Evolutionary conservation across 345 rosid species (phyloP).

Genomic region (Psidium guajava): DNA sequence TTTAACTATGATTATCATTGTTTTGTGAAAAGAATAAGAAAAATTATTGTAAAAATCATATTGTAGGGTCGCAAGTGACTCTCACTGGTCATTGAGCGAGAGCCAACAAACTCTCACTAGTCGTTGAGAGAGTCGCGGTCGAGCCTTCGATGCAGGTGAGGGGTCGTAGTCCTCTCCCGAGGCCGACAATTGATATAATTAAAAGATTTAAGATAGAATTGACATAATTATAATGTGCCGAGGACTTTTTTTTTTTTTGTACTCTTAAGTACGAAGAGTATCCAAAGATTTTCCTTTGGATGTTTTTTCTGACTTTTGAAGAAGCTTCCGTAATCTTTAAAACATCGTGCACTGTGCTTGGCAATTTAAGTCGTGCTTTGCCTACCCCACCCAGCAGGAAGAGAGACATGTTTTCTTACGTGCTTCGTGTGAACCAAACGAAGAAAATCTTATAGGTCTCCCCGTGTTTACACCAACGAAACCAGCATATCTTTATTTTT

Average conservation of each 20-base stretch:
- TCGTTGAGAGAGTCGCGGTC: too few species aligned
- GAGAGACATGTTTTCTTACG: neutral
- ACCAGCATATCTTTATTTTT: neutral
- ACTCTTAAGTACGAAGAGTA: neutral
- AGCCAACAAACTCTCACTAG: too few species aligned
- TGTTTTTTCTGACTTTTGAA: neutral
- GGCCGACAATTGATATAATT: too few species aligned
- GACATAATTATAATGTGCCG: too few species aligned
- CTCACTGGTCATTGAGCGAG: too few species aligned
- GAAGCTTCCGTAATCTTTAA: neutral
- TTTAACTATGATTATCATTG: neutral
- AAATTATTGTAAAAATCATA: neutral
- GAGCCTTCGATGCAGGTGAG: too few species aligned
- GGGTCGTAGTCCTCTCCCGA: too few species aligned
- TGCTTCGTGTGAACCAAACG: neutral
- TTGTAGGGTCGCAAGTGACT: too few species aligned
- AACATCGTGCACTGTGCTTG: neutral
- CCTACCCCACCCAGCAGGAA: neutral
- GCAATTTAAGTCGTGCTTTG: neutral
- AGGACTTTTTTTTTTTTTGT: too few species aligned
- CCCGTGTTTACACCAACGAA: neutral
- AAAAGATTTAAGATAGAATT: too few species aligned
- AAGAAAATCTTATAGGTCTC: neutral
- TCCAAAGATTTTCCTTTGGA: neutral
- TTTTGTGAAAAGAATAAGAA: neutral